Conservation (phyloP, 1,284 basidiomycete genomes). For the Moniliophthora roreri region DNA sequence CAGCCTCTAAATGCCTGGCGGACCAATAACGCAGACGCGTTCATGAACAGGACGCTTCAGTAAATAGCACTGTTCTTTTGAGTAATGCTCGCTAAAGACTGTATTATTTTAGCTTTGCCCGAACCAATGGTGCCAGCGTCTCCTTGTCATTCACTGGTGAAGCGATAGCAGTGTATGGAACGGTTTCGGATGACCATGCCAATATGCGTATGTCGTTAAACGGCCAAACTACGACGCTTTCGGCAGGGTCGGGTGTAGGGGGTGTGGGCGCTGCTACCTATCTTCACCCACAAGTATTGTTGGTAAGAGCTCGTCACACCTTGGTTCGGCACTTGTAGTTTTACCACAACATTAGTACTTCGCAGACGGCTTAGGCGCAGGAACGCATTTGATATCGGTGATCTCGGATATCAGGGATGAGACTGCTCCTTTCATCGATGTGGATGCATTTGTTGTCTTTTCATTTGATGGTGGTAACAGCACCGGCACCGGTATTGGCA, state of each 20-base stretch:
- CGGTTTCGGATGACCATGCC: slow-evolving; percentile 48
- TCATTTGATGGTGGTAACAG: slow-evolving; percentile 14
- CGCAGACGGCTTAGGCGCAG: slow-evolving; percentile 32
- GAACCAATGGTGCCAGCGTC: slow-evolving; percentile 37
- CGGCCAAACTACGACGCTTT: slow-evolving; percentile 31
- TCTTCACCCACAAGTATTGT: slow-evolving; percentile 42
- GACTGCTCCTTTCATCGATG: slow-evolving; percentile 36
- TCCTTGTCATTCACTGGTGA: slow-evolving; percentile 47
- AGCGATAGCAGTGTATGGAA: slow-evolving; percentile 51
- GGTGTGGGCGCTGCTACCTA: slow-evolving; percentile 25
- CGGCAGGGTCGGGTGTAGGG: slow-evolving; percentile 32
- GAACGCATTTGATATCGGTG: slow-evolving; percentile 33
- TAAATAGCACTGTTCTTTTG: slow-evolving; percentile 21
- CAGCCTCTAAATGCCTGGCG: slow-evolving; percentile 36
- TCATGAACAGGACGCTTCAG: slow-evolving; percentile 42
- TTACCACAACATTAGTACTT: slow-evolving; percentile 34
- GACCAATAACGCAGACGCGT: slow-evolving; percentile 26
- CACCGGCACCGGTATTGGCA: neutral
- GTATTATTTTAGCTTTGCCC: slow-evolving; percentile 34
- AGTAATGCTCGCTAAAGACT: slow-evolving; percentile 3
- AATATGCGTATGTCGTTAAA: slow-evolving; percentile 46
- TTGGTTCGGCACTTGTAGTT: slow-evolving; percentile 5
- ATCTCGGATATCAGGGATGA: slow-evolving; percentile 27
- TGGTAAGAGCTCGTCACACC: slow-evolving; percentile 31
- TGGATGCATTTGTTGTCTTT: slow-evolving; percentile 44